These are phyloP conservation scores for Podaxis sp. DNA, from an alignment of 768 basidiomycete species.

Conservation along the genomic window DNA sequence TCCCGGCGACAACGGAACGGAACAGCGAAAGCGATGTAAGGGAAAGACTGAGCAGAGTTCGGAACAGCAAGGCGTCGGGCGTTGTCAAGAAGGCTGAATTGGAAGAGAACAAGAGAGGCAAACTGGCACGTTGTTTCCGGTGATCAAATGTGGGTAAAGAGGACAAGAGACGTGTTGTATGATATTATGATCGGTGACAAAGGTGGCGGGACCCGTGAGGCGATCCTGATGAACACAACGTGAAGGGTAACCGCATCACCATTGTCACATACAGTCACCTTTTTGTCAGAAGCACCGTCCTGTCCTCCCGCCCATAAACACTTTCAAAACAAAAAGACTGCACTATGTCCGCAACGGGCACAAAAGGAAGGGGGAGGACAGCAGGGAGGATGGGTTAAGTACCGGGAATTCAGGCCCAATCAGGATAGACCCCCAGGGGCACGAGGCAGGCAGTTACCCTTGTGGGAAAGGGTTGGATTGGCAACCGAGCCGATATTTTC, in stretches of 20 bases:
- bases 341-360: neutral
- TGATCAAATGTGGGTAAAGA: slow-evolving; percentile 4
- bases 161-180: neutral
- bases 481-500: slow-evolving; percentile 29
- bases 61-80: too few relatives aligned
- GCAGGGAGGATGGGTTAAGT: slow-evolving; percentile 17
- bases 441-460: slow-evolving; percentile 33
- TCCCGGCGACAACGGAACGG: neutral
- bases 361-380: slow-evolving; percentile 7
- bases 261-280: neutral
- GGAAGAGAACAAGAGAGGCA: neutral
- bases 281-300: neutral
- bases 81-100: neutral
- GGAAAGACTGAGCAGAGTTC: neutral
- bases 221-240: slow-evolving; percentile 2
- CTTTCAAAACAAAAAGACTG: neutral
- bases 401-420: slow-evolving; percentile 24
- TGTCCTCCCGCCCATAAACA: neutral
- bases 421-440: slow-evolving; percentile 26
- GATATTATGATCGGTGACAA: slow-evolving; percentile 2
- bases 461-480: slow-evolving; percentile 33
- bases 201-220: neutral
- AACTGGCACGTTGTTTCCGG: neutral
- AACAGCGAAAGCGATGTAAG: neutral
- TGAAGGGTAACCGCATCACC: neutral